Evolutionary conservation across 352 stramenopile genomes (phyloP).

Genomic region (Globisporangium rhizosaccharum): DNA sequence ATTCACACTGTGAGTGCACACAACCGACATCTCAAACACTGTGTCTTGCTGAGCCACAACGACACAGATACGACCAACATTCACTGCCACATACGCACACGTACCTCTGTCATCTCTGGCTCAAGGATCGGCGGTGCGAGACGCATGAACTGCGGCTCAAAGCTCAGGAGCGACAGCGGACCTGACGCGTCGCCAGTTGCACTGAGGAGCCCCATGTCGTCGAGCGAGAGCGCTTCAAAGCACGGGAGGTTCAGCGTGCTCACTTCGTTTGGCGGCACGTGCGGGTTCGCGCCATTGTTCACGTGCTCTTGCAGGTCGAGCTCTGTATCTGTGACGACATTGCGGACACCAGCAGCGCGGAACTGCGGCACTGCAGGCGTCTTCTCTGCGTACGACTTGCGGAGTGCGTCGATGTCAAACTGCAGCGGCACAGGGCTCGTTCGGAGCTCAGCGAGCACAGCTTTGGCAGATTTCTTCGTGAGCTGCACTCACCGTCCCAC

Average conservation of each 20-base stretch:
- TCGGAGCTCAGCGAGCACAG: conserved; percentile 59
- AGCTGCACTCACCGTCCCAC: conserved; percentile 13
- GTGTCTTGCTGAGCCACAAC: too few relatives aligned
- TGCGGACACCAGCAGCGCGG: conserved; percentile 67
- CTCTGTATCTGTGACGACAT: conserved; percentile 76
- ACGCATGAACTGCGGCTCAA: conserved; percentile 88
- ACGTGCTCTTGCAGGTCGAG: conserved; percentile 78
- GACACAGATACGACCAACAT: neutral
- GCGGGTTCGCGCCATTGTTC: conserved; percentile 71
- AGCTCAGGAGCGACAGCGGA: conserved; percentile 77
- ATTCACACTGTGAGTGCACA: neutral
- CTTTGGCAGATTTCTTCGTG: conserved; percentile 72
- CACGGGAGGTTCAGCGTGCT: conserved; percentile 64
- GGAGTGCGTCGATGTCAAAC: conserved; percentile 62
- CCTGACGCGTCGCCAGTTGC: conserved; percentile 20
- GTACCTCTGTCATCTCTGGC: conserved; percentile 73
- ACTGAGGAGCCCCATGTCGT: conserved; percentile 62
- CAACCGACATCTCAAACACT: neutral
- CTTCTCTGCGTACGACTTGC: conserved; percentile 64
- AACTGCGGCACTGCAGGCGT: conserved; percentile 76
- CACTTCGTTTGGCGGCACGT: conserved; percentile 65
- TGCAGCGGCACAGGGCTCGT: conserved; percentile 37
- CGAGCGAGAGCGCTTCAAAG: conserved; percentile 63
- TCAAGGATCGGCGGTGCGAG: conserved; percentile 79
- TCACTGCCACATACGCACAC: neutral